Evolutionary conservation across 2,329 filamentous ascomycete species (phyloP), one percentile per base, ranked within the genome.

Genomic region (Ciborinia camelliae): DNA sequence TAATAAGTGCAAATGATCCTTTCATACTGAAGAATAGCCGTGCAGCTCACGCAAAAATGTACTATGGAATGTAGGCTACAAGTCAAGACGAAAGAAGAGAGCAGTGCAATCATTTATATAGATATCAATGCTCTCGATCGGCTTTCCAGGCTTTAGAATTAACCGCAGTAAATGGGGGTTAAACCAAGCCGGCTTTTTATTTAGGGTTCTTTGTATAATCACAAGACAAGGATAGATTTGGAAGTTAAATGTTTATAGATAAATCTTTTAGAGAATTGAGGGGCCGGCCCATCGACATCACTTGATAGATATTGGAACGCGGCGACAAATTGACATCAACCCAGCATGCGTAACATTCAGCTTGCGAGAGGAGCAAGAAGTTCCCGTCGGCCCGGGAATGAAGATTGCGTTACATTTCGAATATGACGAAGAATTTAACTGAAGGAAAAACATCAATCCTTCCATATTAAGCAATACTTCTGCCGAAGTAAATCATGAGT

Each of bases 51-150:
- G 9, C 23, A 51, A 50, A n/a, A n/a, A n/a, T n/a, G n/a, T 4
- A 26, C 18, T 30, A 58, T 47, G 32, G n/a, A 48, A 58, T 26
- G 30, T 39, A 30, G 26, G 23, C 32, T 39, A 59, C n/a, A 63
- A 35, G 23, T 26, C 32, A 28, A 63, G 20, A 20, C 28, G 9
- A 39, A 20, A 18, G 14, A 30, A 23, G 20, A 26, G 20, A 23
- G n/a, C n/a, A 59, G 14, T 47, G n/a, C 2, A 28, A 35, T 58
- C 20, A 41, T 59, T 41, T 58, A 63, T 58, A 15, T 51, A 63
- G 32, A 43, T n/a, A n/a, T n/a, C n/a, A n/a, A n/a, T n/a, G n/a
- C n/a, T n/a, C n/a, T n/a, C n/a, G n/a, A n/a, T n/a, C n/a, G n/a
- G n/a, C n/a, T n/a, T n/a, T n/a, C n/a, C n/a, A n/a, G n/a, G n/a